Base-by-base conservation (phyloP, 2,329 filamentous ascomycete genomes). In the Alternaria incomplexa region DNA sequence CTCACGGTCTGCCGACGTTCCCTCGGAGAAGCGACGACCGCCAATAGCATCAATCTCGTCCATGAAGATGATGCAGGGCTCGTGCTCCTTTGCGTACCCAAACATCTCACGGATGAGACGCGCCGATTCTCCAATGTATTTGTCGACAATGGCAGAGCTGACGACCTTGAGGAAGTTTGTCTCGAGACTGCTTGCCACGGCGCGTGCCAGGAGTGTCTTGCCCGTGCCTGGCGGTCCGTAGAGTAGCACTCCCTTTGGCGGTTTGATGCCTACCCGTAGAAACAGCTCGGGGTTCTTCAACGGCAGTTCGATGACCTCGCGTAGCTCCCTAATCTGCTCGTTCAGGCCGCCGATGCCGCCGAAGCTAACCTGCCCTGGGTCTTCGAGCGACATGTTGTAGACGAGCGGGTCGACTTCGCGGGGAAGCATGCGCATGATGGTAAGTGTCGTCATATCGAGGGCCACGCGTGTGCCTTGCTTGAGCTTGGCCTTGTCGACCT, bases 61-160 rank as follows among this genome's bases (percentile, higher is more conserved):
- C 96, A 99, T 99, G 88, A 99, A 99, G 83, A 99, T 99, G 81
- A 99, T 99, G 81, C 96, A 99, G 43, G 96, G 96, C 82, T 99
- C 96, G 81, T 99, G 96, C 81, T 99, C 96, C 83, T 97, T 98
- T 75, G 96, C 96, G 78, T 99, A 99, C 62, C 96, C 96, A 78
- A 99, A 99, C 96, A 99, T 99, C 82, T 99, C 96, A 80, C 96
- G 90, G 77, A 99, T 99, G 70, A 99, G 86, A 70, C 96, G 91
- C 40, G 96, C 96, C 11, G 96, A 99, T 83, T 99, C 96, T 81
- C 96, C 96, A 69, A 99, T 99, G 79, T 99, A 99, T 82, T 99
- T 99, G 86, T 99, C 96, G 67, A 99, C 96, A 77, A 99, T 99
- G 26, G 96, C 96, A 46, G 96, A 99, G 4, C 96, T 98, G 28